Evolutionary conservation across 2,329 filamentous ascomycete species (phyloP).

Genomic region (Colletotrichum lini): DNA sequence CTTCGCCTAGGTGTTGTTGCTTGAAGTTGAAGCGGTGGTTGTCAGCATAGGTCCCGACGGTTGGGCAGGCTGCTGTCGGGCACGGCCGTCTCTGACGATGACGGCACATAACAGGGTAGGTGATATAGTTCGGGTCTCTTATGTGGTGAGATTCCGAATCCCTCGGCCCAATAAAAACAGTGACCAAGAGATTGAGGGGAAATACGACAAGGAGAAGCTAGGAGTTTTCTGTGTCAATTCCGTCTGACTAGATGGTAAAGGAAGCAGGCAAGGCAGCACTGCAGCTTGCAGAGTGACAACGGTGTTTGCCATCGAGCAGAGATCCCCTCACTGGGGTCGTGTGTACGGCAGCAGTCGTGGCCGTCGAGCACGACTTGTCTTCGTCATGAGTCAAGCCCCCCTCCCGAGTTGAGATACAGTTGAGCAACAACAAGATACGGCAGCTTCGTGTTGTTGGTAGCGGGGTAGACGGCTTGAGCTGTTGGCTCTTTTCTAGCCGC

Average conservation of each 20-base stretch:
- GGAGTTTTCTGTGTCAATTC: constrained; percentile 3
- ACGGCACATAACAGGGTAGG: constrained; percentile 11
- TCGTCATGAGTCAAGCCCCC: background rate
- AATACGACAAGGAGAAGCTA: constrained; percentile 5
- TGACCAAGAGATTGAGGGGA: background rate
- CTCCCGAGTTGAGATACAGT: background rate
- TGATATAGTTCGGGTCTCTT: constrained; percentile 22
- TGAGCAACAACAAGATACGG: background rate
- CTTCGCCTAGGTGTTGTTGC: background rate
- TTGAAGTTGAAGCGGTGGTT: constrained; percentile 23
- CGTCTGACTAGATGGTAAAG: constrained; percentile 15
- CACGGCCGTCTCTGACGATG: constrained; percentile 19
- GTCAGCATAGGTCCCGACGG: background rate
- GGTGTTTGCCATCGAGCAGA: constrained; percentile 13
- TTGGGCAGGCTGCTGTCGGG: constrained; percentile 8
- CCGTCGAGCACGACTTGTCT: background rate
- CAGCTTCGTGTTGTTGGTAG: constrained; percentile 17
- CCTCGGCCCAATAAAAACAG: constrained; percentile 10
- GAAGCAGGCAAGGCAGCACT: constrained; percentile 32
- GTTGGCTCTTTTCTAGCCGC: constrained; percentile 17
- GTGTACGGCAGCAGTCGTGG: background rate
- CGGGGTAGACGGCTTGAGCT: background rate
- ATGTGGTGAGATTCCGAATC: constrained; percentile 14
- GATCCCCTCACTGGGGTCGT: background rate
- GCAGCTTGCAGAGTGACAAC: constrained; percentile 22